phyloP scores from a whole-genome alignment of 1,284 basidiomycete species.

The Leucoagaricus sp. region DNA sequence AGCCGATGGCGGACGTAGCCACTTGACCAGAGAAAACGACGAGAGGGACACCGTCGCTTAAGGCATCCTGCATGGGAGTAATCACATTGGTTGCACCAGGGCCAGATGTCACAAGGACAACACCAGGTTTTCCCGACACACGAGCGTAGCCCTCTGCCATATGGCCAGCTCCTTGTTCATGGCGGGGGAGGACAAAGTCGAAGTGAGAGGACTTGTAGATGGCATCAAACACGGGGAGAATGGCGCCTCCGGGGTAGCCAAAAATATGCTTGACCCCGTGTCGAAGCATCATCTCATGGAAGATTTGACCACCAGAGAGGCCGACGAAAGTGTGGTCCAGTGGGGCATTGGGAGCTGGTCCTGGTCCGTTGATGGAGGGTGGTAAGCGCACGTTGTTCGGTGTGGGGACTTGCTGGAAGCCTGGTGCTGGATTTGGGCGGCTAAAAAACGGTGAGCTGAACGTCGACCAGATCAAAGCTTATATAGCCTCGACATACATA shows the following conservation, averaged over 20 bases:
- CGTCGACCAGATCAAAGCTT: neutral
- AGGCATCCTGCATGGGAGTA: constrained; percentile 97
- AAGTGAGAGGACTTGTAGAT: constrained; percentile 97
- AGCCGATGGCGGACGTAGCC: constrained; percentile 96
- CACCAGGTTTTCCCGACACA: constrained; percentile 96
- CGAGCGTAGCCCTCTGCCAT: constrained; percentile 99
- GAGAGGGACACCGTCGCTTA: constrained; percentile 93
- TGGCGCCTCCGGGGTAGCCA: constrained; percentile 97
- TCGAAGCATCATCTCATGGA: constrained; percentile 99
- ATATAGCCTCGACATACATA: constrained; percentile 43
- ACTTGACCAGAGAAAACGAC: constrained; percentile 98
- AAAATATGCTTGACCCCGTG: constrained; percentile 97
- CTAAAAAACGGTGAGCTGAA: constrained; percentile 36
- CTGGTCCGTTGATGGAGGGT: constrained; percentile 45
- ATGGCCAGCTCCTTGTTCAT: constrained; percentile 98
- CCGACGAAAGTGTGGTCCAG: constrained; percentile 87
- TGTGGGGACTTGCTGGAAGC: constrained; percentile 66
- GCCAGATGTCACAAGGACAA: constrained; percentile 97
- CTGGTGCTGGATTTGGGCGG: constrained; percentile 65
- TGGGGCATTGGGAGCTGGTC: constrained; percentile 47
- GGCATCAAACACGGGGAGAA: constrained; percentile 98
- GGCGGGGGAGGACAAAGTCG: constrained; percentile 93
- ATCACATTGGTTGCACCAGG: constrained; percentile 98
- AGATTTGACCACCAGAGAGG: constrained; percentile 95
- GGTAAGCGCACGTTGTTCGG: constrained; percentile 47